Base-by-base conservation (phyloP, 2,329 filamentous ascomycete genomes). In the Ophiobolus disseminans region DNA sequence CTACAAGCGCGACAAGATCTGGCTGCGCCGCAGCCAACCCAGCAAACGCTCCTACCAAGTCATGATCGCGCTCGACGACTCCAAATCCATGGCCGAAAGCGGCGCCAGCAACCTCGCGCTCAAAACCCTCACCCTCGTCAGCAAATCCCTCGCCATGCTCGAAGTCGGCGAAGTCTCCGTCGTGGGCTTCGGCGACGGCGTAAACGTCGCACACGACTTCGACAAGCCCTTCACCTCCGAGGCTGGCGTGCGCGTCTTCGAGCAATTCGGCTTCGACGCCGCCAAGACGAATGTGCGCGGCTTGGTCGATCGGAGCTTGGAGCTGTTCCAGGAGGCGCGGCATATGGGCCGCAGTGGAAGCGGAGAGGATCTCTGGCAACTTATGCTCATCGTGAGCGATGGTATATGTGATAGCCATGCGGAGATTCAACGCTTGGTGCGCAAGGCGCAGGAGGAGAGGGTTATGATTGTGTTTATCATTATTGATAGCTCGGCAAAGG, bases 1-100 rank as follows among this genome's bases (percentile, higher is more conserved):
- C 69, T 99, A 97, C 82, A 97, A 97, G 80, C 90, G 94, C 52
- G 94, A 99, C 83, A 99, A 99, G 81, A 99, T 99, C 75, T 99
- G 94, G 94, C 96, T 99, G 88, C 89, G 95, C 11, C 86, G 95
- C 46, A 88, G 86, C 25, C 86, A 96, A 40, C 95, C 95, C 1
- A 93, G 88, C 28, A 97, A 97, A 76, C 88, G 95, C 31, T 88
- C 87, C 48, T 99, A 99, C 76, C 95, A 99, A 75, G 95, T 99
- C 73, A 86, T 99, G 78, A 87, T 99, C 40, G 95, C 94, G 30
- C 91, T 99, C 28, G 94, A 99, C 73, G 94, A 99, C 78, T 93
- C 88, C 65, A 90, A 89, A 73, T 91, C 87, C 51, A 99, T 99
- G 94, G 87, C 89, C 13, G 91, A 96, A 69, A 85, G 83, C 19